Conservation (phyloP, 345 rosid species). For the Salix purpurea region DNA sequence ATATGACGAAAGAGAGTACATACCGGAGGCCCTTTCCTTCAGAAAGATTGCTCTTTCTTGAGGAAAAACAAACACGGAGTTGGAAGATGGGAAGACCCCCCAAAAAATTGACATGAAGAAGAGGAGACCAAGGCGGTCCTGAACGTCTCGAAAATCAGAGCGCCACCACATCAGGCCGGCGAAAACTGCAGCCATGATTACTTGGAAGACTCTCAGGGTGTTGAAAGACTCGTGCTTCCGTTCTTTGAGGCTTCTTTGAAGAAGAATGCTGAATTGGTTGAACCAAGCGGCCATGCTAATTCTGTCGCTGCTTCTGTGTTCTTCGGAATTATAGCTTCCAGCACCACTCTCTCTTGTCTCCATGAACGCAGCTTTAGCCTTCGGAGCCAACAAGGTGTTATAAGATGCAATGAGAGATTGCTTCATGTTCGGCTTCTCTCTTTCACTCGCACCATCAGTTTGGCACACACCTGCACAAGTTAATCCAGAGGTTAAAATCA, state of each 20-base stretch:
- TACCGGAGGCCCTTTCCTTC: constrained; percentile 78
- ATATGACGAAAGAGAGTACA: constrained; percentile 85
- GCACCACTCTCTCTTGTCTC: constrained; percentile 27
- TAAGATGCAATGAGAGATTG: constrained; percentile 52
- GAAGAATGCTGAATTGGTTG: constrained; percentile 65
- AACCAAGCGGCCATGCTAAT: constrained; percentile 49
- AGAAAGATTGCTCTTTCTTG: constrained; percentile 76
- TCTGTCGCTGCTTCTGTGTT: constrained; percentile 8
- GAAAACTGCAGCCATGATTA: constrained; percentile 56
- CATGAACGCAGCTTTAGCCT: constrained; percentile 49
- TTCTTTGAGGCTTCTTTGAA: constrained; percentile 81
- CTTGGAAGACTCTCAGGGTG: constrained; percentile 72
- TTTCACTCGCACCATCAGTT: constrained; percentile 46
- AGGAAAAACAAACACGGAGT: constrained; percentile 77
- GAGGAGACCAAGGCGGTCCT: constrained; percentile 83
- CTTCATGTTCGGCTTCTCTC: constrained; percentile 63
- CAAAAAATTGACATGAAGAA: constrained; percentile 84
- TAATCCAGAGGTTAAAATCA: background rate
- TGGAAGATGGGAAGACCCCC: constrained; percentile 93
- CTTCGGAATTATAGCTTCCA: constrained; percentile 15
- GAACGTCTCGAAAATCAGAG: constrained; percentile 58
- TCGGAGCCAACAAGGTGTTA: constrained; percentile 53
- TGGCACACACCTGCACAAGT: constrained; percentile 57
- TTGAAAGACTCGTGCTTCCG: constrained; percentile 76
- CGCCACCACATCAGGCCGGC: constrained; percentile 94